phyloP scores from a whole-genome alignment of 2,329 filamentous ascomycete genomes.

The Aspergillus sp. region DNA sequence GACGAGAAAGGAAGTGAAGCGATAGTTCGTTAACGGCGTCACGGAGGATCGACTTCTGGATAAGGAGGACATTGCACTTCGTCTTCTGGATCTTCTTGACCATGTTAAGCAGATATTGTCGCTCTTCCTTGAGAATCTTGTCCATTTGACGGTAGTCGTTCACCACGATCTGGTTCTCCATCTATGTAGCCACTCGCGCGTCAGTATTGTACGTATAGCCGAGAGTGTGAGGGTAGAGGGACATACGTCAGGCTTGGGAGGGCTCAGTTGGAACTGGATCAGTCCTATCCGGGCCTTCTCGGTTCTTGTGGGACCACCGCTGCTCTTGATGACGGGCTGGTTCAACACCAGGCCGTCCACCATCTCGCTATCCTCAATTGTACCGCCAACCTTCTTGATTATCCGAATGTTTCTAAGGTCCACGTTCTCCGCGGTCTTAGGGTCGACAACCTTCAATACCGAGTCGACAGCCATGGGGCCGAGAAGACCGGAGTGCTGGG shows the following conservation, averaged over 20 bases:
- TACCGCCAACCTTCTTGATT: slow-evolving; percentile 95
- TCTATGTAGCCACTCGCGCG: slow-evolving; percentile 51
- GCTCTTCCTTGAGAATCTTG: slow-evolving; percentile 99
- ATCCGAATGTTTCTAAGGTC: slow-evolving; percentile 96
- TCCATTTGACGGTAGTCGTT: slow-evolving; percentile 99
- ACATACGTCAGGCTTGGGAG: slow-evolving; percentile 90
- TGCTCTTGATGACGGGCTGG: slow-evolving; percentile 90
- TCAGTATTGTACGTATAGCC: background rate
- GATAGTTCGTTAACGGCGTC: slow-evolving; percentile 98
- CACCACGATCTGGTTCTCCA: slow-evolving; percentile 99
- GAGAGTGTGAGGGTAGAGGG: background rate
- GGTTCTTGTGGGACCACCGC: slow-evolving; percentile 84
- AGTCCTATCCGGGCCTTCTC: slow-evolving; percentile 97
- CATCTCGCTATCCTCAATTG: slow-evolving; percentile 97
- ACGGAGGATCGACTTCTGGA: slow-evolving; percentile 96
- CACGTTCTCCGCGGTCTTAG: slow-evolving; percentile 93
- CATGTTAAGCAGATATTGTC: slow-evolving; percentile 96
- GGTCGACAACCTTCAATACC: slow-evolving; percentile 91
- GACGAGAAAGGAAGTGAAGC: slow-evolving; percentile 94
- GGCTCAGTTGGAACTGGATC: slow-evolving; percentile 98
- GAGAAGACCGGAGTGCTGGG: slow-evolving; percentile 90
- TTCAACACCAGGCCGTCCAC: slow-evolving; percentile 91
- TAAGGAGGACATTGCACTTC: slow-evolving; percentile 97
- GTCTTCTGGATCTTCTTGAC: slow-evolving; percentile 99
- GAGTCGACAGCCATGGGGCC: slow-evolving; percentile 98